Evolutionary conservation across 106 monocot species (phyloP).

Genomic region (Narthecium ossifragum): DNA sequence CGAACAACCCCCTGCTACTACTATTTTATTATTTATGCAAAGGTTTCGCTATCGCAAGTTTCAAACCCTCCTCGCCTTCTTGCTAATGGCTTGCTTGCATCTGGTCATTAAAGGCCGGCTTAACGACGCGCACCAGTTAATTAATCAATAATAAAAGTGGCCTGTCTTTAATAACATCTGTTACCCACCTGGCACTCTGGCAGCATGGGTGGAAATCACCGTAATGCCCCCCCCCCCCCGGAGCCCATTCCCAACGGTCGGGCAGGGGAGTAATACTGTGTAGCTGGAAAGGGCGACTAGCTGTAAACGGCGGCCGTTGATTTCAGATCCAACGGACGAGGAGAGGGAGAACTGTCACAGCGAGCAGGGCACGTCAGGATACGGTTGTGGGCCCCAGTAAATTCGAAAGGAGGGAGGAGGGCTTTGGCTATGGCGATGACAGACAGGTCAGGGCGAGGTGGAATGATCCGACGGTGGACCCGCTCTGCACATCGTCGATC

Average conservation of each 20-base stretch:
- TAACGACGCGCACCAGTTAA: neutral
- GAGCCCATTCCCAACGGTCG: no score
- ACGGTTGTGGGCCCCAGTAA: neutral
- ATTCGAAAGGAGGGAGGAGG: no score
- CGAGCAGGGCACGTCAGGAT: neutral
- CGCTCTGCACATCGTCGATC: neutral
- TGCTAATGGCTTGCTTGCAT: no score
- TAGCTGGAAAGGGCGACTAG: neutral
- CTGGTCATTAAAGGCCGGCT: no score
- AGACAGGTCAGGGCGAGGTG: neutral
- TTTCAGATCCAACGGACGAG: neutral
- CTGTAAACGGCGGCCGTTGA: neutral
- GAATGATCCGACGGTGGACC: conserved; percentile 3
- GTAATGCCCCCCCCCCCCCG: neutral
- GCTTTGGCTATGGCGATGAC: neutral
- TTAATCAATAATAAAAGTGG: neutral
- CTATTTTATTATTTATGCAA: no score
- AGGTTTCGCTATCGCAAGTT: no score
- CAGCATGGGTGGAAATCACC: no score
- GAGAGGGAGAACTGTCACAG: neutral
- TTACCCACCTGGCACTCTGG: neutral
- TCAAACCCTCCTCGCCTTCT: no score
- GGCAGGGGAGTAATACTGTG: neutral
- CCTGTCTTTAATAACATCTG: conserved; percentile 1
- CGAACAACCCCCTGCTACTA: no score